Base-by-base conservation (phyloP, 164 flowering plant genomes). In the Vitis amurensis region DNA sequence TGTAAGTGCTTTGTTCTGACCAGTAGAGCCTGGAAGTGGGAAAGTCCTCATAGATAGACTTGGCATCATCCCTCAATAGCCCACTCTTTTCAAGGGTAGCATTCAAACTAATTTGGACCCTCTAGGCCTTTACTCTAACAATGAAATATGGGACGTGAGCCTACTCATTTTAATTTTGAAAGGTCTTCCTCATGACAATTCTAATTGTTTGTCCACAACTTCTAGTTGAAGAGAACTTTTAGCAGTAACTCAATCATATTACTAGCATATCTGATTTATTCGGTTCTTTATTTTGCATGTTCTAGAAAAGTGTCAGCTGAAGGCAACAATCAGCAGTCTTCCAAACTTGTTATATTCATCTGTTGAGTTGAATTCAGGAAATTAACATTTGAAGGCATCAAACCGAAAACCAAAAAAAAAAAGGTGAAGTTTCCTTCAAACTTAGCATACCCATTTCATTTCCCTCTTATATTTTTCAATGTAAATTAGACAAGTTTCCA, bases 11-110 rank as follows among this genome's bases (percentile, higher is more conserved):
- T 71, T 92, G 76, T 89, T 94, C 71, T 90, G 94, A 15, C 64
- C 88, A 13, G 93, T 92, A 3, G 98, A 94, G 71, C 95, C 97
- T 5, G 76, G 59, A 11, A 76, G 87, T 30, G 99, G 99, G 48
- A 74, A 62, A 59, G 88, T 94, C 68, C 55, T 88, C 11, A 76
- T 92, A 50, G 95, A 89, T 72, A 87, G 83, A n/a, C 55, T 90
- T 51, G 89, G 95, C 75, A 87, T 92, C 71, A 91, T 94, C 68
- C 98, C 98, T 69, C 97, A 94, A 75, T 97, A 92, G 47, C 91
- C 97, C 63, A 87, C 97, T 11, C 94, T 94, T 63, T 92, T 94
- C 73, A 75, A 75, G 71, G 98, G 97, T 17, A 88, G 87, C 29
- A 71, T 94, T n/a, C 71, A 97, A 47, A 83, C 89, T 9, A 94